These are phyloP conservation scores for Calophaca sinica DNA, from an alignment of 306 rosid genomes.

Conservation along the genomic window DNA sequence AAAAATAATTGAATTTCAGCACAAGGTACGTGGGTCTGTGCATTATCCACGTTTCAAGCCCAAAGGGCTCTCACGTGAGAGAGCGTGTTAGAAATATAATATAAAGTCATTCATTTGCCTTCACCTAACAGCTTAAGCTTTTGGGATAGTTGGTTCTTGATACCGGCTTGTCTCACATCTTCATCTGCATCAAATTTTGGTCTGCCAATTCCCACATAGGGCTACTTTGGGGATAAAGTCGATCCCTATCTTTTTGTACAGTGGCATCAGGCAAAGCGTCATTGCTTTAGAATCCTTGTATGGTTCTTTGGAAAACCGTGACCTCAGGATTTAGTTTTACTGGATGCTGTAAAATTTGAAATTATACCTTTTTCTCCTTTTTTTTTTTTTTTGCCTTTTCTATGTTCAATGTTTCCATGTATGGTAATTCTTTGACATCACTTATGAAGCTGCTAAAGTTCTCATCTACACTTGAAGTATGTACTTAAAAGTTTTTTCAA, in stretches of 20 bases:
- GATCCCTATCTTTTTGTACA: slow-evolving; percentile 42
- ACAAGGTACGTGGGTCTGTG: too few species aligned
- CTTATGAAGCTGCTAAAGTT: slow-evolving; percentile 27
- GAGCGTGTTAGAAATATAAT: too few species aligned
- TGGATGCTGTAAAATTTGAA: slow-evolving; percentile 32
- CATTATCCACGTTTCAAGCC: too few species aligned
- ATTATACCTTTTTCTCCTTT: background rate
- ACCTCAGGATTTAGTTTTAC: slow-evolving; percentile 42
- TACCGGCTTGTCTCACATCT: slow-evolving; percentile 23
- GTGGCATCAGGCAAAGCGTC: slow-evolving; percentile 45
- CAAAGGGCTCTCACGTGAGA: too few species aligned
- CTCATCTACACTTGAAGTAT: slow-evolving; percentile 30
- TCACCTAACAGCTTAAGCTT: too few species aligned
- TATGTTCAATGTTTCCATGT: slow-evolving; percentile 8
- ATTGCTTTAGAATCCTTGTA: slow-evolving; percentile 36
- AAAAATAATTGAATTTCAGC: too few species aligned
- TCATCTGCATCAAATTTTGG: slow-evolving; percentile 39
- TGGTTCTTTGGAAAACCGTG: slow-evolving; percentile 38
- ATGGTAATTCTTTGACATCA: slow-evolving; percentile 32
- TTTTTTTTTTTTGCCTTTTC: background rate
- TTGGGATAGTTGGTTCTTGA: too few species aligned
- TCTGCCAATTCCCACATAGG: slow-evolving; percentile 39
- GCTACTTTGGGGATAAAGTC: slow-evolving; percentile 28
- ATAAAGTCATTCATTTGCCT: too few species aligned
- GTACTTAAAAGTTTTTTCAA: background rate